Conservation (phyloP, 2,329 filamentous ascomycete species). For the Verticillium isaacii region DNA sequence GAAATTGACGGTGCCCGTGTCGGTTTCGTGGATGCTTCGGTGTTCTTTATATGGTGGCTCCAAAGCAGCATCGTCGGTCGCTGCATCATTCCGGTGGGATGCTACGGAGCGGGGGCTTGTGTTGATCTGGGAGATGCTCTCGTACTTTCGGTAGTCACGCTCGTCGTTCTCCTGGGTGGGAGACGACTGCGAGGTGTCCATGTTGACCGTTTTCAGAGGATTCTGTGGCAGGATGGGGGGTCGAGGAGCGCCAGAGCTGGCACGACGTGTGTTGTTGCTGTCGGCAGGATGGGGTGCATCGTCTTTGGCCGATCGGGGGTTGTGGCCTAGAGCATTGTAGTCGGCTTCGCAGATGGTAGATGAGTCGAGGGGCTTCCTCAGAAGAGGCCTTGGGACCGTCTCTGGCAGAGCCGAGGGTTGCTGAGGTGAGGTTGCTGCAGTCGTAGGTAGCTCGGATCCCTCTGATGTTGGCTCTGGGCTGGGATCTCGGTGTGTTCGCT, state of each 20-base stretch:
- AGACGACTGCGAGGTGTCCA: constrained; percentile 45
- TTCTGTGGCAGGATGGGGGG: constrained; percentile 1
- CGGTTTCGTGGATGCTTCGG: constrained; percentile 37
- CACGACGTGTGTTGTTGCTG: neutral
- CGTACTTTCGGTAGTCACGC: constrained; percentile 43
- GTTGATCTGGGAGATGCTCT: constrained; percentile 13
- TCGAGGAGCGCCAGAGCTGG: constrained; percentile 10
- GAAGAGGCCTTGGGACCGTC: neutral
- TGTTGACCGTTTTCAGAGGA: constrained; percentile 23
- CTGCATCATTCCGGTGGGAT: neutral
- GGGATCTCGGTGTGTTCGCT: neutral
- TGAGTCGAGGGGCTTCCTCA: neutral
- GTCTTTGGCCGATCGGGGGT: neutral
- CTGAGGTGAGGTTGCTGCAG: neutral
- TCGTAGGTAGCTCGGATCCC: neutral
- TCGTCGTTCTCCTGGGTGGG: constrained; percentile 53
- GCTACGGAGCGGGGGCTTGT: constrained; percentile 5
- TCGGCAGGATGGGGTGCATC: constrained; percentile 4
- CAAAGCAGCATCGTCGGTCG: constrained; percentile 6
- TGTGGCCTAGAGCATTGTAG: constrained; percentile 1
- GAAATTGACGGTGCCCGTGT: constrained; percentile 47
- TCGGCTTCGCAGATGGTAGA: neutral
- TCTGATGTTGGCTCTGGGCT: neutral
- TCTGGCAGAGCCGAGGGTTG: neutral
- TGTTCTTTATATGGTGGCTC: constrained; percentile 7